Conservation (phyloP, 1,284 basidiomycete species). For the Vanrija pseudolonga region DNA sequence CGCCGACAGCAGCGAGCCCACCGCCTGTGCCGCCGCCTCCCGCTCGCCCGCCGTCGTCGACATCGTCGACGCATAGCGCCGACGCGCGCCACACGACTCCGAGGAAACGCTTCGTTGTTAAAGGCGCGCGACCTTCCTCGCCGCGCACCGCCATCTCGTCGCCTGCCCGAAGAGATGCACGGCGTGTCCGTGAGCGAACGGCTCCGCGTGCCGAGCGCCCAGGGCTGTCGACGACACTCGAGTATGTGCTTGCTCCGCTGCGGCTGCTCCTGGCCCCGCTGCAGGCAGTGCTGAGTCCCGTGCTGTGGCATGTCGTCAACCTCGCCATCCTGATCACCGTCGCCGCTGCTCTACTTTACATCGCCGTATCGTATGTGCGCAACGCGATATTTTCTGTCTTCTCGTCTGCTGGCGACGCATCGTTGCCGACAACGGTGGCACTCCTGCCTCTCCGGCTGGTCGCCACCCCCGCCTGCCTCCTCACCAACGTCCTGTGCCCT, state of each 20-base stretch:
- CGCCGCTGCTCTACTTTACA: conserved; percentile 10
- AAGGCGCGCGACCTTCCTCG: not conserved
- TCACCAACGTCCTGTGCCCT: conserved; percentile 26
- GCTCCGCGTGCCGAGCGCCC: not conserved
- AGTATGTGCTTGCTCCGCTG: conserved; percentile 18
- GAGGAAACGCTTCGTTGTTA: not conserved
- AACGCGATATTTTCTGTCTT: conserved; percentile 4
- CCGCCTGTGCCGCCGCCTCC: no score
- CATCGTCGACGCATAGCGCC: no score
- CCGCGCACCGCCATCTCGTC: not conserved
- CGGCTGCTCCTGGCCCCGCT: conserved; percentile 22
- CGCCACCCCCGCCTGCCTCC: conserved; percentile 34
- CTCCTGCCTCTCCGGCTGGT: conserved; percentile 22
- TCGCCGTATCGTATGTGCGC: not conserved
- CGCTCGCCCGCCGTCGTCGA: no score
- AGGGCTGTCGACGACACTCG: conserved; percentile 12
- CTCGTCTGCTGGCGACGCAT: not conserved
- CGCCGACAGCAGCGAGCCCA: no score
- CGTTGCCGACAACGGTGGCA: conserved; percentile 2
- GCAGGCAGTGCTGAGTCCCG: conserved; percentile 14
- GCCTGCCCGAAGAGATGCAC: not conserved
- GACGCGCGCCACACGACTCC: not conserved
- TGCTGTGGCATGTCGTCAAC: conserved; percentile 26
- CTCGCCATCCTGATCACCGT: conserved; percentile 14
- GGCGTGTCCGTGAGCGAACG: not conserved